Base-by-base conservation (phyloP, 257 asterid genomes). In the Penstemon barbatus region DNA sequence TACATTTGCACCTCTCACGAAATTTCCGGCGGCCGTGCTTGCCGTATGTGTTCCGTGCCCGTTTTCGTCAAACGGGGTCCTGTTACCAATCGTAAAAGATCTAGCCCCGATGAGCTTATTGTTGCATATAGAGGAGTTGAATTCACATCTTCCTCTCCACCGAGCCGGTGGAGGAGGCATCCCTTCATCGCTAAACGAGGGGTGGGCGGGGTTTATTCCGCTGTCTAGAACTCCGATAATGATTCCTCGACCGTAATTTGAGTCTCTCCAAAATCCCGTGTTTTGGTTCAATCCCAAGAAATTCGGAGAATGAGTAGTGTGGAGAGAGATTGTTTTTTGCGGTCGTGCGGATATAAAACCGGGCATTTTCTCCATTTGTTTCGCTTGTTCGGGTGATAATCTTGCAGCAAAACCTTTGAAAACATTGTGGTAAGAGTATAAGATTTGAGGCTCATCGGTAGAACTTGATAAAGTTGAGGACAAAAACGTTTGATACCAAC, bases 41-140 rank as follows among this genome's bases (percentile, higher is more conserved):
- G 93, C 84, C 0, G 86, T 78, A 44, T 82, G 89, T 0, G 89
- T 82, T 5, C 90, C 89, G 18, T 86, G 92, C 5, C 89, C 92
- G 6, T 7, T 4, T 0, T 46, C 41, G 36, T 84, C 90, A 0
- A 75, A 8, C 0, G 80, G 74, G 0, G 76, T 54, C 3, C 58
- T 74, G 1, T 42, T 5, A 2, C 4, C 3, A 3, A 76, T 71
- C 44, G 6, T 25, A 5, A 63, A 45, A 56, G 40, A 7, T 42
- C 86, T 74, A 0, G 85, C 86, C 50, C 93, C 93, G 4, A 84
- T 84, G 57, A 86, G 72, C 69, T 84, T 84, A 61, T 82, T 86
- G 48, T 86, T 25, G 33, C 33, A 25, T 25, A 25, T 1, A 25
- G 33, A 25, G 33, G 33, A 25, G 33, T 25, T 48, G 52, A 48